phyloP scores from a whole-genome alignment of 331 rosid genomes.

The Rosa hybrid region DNA sequence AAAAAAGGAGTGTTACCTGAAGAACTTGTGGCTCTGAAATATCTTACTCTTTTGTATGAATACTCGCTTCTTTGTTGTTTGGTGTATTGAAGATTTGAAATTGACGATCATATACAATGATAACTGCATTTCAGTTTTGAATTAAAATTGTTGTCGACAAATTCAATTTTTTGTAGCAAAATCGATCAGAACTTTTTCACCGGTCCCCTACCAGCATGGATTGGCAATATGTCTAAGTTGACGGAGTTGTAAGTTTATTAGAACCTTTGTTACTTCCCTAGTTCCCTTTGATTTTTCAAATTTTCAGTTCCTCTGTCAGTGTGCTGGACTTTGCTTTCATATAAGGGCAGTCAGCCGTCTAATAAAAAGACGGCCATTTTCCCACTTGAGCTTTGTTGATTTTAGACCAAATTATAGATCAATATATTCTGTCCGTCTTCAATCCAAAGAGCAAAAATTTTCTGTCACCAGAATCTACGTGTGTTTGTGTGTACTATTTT shows the following conservation, averaged over 20 bases:
- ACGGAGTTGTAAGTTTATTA: conserved; percentile 45
- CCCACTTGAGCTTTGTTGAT: not conserved
- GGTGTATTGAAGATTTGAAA: not conserved
- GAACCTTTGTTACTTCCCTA: not conserved
- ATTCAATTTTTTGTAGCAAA: conserved; percentile 38
- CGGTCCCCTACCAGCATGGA: conserved; percentile 58
- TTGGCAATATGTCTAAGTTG: conserved; percentile 59
- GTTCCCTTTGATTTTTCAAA: no score
- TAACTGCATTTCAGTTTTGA: no score
- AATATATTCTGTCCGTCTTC: no score
- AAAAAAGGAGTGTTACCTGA: conserved; percentile 48
- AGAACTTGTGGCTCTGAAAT: conserved; percentile 57
- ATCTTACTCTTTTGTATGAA: conserved; percentile 57
- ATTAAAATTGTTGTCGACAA: not conserved
- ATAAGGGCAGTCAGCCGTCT: no score
- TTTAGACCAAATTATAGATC: no score
- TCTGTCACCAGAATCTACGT: no score
- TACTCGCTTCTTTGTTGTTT: not conserved
- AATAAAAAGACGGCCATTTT: not conserved
- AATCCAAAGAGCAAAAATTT: no score
- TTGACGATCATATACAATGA: no score
- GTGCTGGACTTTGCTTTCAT: no score
- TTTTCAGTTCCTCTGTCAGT: not conserved
- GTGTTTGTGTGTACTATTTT: no score
- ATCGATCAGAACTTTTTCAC: conserved; percentile 58